Percentiles rank a stretch among this genome's conserved stretches.
phyloP scores from a whole-genome alignment of 441 rosid genomes.

The Dalechampia spathulata region DNA sequence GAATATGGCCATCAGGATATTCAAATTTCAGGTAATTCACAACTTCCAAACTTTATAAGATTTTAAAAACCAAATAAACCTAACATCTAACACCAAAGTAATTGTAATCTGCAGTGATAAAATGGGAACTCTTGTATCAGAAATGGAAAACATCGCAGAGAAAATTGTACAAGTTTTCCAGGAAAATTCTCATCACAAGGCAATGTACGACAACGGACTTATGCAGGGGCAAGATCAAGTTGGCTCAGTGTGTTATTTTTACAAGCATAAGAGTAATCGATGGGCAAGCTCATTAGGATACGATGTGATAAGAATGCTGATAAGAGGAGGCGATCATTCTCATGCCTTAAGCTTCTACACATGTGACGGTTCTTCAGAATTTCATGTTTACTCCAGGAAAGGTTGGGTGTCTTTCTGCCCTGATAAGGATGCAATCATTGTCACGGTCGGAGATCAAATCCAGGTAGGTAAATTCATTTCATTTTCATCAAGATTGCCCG shows the following conservation, averaged over 20 bases:
- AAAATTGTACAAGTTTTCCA: conserved; percentile 25
- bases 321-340: conserved; percentile 57
- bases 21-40: conserved; percentile 66
- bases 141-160: conserved; percentile 51
- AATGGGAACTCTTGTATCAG: conserved; percentile 38
- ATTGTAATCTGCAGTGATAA: conserved; percentile 56
- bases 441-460: conserved; percentile 64
- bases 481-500: too few relatives aligned
- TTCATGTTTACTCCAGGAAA: conserved; percentile 81
- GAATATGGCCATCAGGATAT: conserved; percentile 45
- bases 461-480: conserved; percentile 34
- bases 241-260: conserved; percentile 33
- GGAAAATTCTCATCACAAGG: conserved; percentile 14
- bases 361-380: conserved; percentile 49
- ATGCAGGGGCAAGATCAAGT: conserved; percentile 21
- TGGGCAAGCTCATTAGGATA: conserved; percentile 30
- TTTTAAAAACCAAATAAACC: too few relatives aligned
- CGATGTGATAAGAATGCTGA: conserved; percentile 70
- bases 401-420: conserved; percentile 75
- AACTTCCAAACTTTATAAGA: too few relatives aligned
- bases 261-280: conserved; percentile 34
- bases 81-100: too few relatives aligned
- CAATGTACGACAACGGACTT: conserved; percentile 5
- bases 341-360: conserved; percentile 60
- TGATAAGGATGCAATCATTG: conserved; percentile 42